Conservation (phyloP, 768 basidiomycete species). For the Rhodosporidiobolus sp. region DNA sequence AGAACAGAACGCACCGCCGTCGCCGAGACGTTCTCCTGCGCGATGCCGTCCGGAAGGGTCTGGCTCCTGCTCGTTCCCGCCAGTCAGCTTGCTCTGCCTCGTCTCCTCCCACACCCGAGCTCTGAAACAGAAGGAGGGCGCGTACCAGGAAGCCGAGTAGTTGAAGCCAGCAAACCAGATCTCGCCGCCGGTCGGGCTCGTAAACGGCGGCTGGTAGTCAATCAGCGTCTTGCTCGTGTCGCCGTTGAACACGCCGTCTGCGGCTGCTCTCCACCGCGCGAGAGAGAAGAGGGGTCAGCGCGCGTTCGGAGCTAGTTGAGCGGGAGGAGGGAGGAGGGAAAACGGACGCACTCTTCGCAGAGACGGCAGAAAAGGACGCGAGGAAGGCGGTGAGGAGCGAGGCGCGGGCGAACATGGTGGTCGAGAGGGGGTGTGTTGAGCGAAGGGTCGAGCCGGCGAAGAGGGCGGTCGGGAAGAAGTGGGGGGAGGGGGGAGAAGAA, state of each 20-base stretch:
- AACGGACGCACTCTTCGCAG: neutral
- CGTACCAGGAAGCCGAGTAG: slow-evolving; percentile 23
- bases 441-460: too few species aligned
- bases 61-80: slow-evolving; percentile 3
- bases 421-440: neutral
- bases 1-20: slow-evolving; percentile 5
- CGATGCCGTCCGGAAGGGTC: slow-evolving; percentile 5
- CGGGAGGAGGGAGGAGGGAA: neutral
- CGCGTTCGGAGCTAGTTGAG: neutral
- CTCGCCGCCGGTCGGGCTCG: slow-evolving; percentile 23
- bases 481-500: neutral
- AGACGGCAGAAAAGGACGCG: neutral
- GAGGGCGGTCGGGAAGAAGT: neutral
- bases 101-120: neutral
- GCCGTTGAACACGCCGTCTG: slow-evolving; percentile 13
- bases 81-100: too few species aligned
- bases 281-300: neutral
- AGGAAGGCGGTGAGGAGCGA: neutral
- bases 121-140: too few species aligned
- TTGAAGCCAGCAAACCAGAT: slow-evolving; percentile 5
- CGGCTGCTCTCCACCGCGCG: neutral
- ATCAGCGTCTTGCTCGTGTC: neutral
- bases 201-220: slow-evolving; percentile 29
- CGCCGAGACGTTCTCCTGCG: neutral
- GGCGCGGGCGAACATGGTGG: neutral